phyloP scores from a whole-genome alignment of 148 eudicot species.

The Cornus florida region DNA sequence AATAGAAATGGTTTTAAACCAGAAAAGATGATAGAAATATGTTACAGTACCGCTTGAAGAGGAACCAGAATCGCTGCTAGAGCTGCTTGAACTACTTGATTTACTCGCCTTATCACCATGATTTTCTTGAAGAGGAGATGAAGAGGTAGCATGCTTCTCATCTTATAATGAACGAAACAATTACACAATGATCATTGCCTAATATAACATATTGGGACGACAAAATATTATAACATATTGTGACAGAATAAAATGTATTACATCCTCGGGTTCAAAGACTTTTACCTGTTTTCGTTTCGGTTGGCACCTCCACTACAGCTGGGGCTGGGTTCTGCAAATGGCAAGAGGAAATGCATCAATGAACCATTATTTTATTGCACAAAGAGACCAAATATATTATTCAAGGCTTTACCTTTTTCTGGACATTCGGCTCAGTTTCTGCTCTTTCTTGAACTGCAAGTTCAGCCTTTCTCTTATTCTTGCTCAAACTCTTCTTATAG shows the following conservation, averaged over 20 bases:
- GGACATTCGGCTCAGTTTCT: slow-evolving; percentile 32
- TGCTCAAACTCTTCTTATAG: slow-evolving; percentile 75
- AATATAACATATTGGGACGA: not conserved
- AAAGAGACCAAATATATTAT: not conserved
- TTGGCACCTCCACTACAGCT: slow-evolving; percentile 32
- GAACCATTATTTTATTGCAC: slow-evolving; percentile 1
- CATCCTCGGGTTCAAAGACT: not conserved
- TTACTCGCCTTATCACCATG: slow-evolving; percentile 40
- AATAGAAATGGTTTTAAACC: not conserved
- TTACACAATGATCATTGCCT: not conserved
- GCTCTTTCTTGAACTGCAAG: slow-evolving; percentile 31
- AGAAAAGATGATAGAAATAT: not conserved
- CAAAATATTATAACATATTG: not conserved
- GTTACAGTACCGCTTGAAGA: slow-evolving; percentile 62
- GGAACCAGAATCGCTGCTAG: slow-evolving; percentile 73
- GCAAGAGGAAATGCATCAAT: slow-evolving; percentile 2
- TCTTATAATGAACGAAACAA: slow-evolving; percentile 29
- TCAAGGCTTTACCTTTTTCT: slow-evolving; percentile 41
- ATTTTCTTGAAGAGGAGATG: slow-evolving; percentile 44
- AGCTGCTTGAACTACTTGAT: slow-evolving; percentile 61
- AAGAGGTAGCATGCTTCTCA: slow-evolving; percentile 35
- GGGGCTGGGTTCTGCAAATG: slow-evolving; percentile 41
- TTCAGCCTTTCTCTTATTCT: slow-evolving; percentile 74
- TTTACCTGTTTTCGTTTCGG: slow-evolving; percentile 56
- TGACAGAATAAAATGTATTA: not conserved